phyloP scores from a whole-genome alignment of 2,329 filamentous ascomycete species.

The Metarhizium album region DNA sequence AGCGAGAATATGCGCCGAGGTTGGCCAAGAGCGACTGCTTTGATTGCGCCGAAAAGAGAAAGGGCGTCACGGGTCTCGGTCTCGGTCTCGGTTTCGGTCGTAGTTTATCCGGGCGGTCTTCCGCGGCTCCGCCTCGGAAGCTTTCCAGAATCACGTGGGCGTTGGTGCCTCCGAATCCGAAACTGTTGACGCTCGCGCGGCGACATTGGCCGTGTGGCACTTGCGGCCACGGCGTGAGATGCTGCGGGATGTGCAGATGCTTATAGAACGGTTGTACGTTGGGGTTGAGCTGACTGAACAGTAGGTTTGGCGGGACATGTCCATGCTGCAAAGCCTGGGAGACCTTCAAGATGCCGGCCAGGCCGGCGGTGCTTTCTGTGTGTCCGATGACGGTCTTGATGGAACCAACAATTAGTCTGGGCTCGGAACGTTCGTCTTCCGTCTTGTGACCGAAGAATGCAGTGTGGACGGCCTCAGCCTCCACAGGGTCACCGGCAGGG shows the following conservation, averaged over 20 bases:
- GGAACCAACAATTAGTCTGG: slow-evolving; percentile 12
- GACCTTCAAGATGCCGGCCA: slow-evolving; percentile 14
- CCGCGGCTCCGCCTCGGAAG: not conserved
- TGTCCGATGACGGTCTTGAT: slow-evolving; percentile 20
- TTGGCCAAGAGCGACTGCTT: not conserved
- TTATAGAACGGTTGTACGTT: slow-evolving; percentile 14
- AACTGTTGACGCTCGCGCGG: slow-evolving; percentile 31
- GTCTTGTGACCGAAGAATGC: slow-evolving; percentile 30
- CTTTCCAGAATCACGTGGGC: slow-evolving; percentile 29
- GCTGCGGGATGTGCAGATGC: slow-evolving; percentile 11
- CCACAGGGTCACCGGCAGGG: slow-evolving; percentile 14
- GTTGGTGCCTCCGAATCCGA: slow-evolving; percentile 40
- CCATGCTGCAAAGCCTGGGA: slow-evolving; percentile 9
- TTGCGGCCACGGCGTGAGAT: no score
- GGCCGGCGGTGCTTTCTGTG: slow-evolving; percentile 14
- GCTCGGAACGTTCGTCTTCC: no score
- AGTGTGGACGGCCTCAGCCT: slow-evolving; percentile 23
- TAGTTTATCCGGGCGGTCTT: not conserved
- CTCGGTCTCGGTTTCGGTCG: no score
- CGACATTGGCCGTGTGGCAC: slow-evolving; percentile 11
- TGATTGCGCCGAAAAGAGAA: not conserved
- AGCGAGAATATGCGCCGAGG: not conserved
- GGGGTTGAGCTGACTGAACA: slow-evolving; percentile 19
- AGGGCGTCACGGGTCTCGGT: no score
- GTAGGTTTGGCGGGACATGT: slow-evolving; percentile 20